Base-by-base conservation (phyloP, 139 green algal species). In the Ulvella scutata region DNA sequence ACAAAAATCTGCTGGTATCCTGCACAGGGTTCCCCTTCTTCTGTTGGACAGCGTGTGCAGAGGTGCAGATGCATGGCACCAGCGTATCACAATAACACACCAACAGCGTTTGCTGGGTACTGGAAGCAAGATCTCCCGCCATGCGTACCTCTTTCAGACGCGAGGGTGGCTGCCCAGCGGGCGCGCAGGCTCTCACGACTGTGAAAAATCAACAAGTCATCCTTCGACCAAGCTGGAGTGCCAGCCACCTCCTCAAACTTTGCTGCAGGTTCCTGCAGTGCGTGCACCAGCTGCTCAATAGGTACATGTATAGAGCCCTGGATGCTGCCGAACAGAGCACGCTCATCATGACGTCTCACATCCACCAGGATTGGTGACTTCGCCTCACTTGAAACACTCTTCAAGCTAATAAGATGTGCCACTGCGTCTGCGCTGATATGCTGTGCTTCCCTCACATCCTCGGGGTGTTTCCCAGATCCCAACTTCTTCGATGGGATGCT, bases 311-410 rank as follows among this genome's bases (percentile, higher is more conserved):
- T 28, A 33, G 76, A 74, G 2, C 85, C 85, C 4, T 76, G 78
- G 36, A 94, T 92, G 31, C 75, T 72, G 13, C 90, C 90, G 72
- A 90, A 95, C 36, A 95, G 78, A 17, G 82, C 62, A 9, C 90
- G 80, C 79, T 95, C 90, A 67, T 95, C 90, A 43, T 87, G 82
- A 9, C 90, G 77, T 39, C 90, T 78, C 43, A 95, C 74, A 77
- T 95, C 90, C 2, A 94, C 37, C 4, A 90, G 51, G 4, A 61
- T 26, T 21, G 39, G 51, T 23, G 17, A 26, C 51, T 67, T 67
- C 33, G 51, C 13, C 7, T 67, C 61, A 38, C 40, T 37, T 39
- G 44, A 35, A 21, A 23, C 31, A 9, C 35, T 31, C 9, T 21
- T 28, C 6, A 74, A 31, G 62, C 26, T 43, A 28, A 74, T 44